Conservation (phyloP, 108 stramenopile genomes). For the Skeletonema potamos region DNA sequence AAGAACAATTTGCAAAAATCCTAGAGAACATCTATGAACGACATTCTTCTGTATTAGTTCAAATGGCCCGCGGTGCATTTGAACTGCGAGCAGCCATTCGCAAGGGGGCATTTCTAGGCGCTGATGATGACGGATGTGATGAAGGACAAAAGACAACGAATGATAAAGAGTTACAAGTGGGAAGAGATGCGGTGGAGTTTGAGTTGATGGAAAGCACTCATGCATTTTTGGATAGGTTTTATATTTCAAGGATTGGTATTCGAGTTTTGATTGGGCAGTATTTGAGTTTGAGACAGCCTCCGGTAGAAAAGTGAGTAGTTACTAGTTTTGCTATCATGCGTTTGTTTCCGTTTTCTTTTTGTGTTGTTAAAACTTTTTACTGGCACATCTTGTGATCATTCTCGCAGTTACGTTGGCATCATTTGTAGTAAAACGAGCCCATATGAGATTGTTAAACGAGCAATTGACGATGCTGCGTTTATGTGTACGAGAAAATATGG, state of each 20-base stretch:
- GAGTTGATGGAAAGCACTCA: constrained; percentile 82
- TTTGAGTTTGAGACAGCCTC: constrained; percentile 83
- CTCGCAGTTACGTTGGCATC: constrained; percentile 83
- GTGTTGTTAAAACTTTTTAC: not conserved
- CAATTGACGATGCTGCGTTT: constrained; percentile 95
- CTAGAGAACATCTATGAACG: constrained; percentile 92
- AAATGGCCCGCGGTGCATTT: constrained; percentile 96
- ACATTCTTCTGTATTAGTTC: constrained; percentile 91
- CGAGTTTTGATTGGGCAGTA: constrained; percentile 98
- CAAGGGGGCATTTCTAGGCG: constrained; percentile 17
- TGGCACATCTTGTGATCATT: not conserved
- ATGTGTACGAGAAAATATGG: constrained; percentile 98
- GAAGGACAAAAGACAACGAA: constrained; percentile 11
- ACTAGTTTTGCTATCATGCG: not conserved
- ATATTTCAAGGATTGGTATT: constrained; percentile 96
- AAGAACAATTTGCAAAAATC: constrained; percentile 69
- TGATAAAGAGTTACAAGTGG: constrained; percentile 6
- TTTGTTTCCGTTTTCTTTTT: not conserved
- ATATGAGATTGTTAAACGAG: constrained; percentile 93
- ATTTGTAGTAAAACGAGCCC: constrained; percentile 85
- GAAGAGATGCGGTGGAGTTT: constrained; percentile 39
- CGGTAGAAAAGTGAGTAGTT: constrained; percentile 58
- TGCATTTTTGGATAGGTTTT: constrained; percentile 96
- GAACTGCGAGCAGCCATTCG: constrained; percentile 86
- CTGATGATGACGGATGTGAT: constrained; percentile 31